phyloP scores from a whole-genome alignment of 768 basidiomycete genomes.

The Amanita polypyramis region DNA sequence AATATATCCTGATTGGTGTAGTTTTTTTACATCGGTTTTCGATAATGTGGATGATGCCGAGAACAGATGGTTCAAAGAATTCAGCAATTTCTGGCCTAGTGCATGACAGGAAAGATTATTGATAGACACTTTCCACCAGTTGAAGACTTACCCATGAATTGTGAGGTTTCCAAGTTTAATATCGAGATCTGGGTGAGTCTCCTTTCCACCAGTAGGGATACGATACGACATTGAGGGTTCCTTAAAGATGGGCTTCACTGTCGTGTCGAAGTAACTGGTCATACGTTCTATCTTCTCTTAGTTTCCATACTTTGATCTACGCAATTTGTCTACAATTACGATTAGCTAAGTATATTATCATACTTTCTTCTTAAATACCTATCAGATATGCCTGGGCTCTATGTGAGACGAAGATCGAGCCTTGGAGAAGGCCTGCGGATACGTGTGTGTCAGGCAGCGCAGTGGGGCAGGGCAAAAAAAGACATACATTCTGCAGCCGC shows the following conservation, averaged over 20 bases:
- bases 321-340: neutral
- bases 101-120: conserved; percentile 11
- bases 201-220: conserved; percentile 37
- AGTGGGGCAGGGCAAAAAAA: neutral
- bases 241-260: conserved; percentile 33
- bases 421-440: conserved; percentile 2
- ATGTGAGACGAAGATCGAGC: conserved; percentile 2
- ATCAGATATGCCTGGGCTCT: neutral
- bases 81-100: neutral
- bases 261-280: conserved; percentile 21
- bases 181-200: conserved; percentile 26
- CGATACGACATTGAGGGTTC: conserved; percentile 24
- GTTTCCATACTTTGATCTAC: neutral
- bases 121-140: neutral
- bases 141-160: neutral
- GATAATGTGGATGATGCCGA: conserved; percentile 3
- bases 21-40: neutral
- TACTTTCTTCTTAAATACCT: neutral
- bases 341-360: neutral
- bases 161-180: conserved; percentile 32
- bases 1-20: conserved; percentile 5
- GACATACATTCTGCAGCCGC: conserved; percentile 1
- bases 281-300: neutral
- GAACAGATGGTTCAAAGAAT: no score
- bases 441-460: neutral